Conservation (phyloP, 768 basidiomycete genomes). For the Russula compacta region DNA sequence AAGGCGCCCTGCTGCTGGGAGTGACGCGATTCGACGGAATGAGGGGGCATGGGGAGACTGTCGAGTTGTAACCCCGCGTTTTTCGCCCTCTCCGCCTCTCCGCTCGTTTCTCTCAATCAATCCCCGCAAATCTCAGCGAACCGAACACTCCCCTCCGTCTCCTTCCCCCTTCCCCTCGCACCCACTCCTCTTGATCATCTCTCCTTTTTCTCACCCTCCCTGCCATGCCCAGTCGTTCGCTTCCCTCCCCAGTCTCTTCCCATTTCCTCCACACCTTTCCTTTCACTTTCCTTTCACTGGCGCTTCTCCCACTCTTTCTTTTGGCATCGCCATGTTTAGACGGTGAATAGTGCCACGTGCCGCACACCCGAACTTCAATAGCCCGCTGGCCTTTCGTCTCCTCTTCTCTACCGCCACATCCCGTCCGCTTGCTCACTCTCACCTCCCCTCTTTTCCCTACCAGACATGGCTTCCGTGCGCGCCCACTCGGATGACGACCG, state of each 20-base stretch:
- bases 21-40: no score
- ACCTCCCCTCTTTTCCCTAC: background rate
- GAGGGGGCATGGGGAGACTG: background rate
- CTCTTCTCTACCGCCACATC: conserved; percentile 19
- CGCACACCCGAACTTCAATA: conserved; percentile 9
- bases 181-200: background rate
- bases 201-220: background rate
- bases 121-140: conserved; percentile 21
- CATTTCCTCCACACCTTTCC: background rate
- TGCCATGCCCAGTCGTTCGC: background rate
- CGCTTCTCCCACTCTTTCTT: conserved; percentile 8
- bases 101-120: conserved; percentile 17
- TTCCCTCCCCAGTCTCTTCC: background rate
- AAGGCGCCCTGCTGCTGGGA: no score
- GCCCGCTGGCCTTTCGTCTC: conserved; percentile 16
- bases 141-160: conserved; percentile 13
- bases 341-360: conserved; percentile 17
- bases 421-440: conserved; percentile 4
- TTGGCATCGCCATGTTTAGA: background rate
- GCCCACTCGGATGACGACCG: conserved; percentile 31
- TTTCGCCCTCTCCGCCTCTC: conserved; percentile 20
- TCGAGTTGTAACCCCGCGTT: conserved; percentile 21
- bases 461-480: conserved; percentile 19
- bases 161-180: background rate
- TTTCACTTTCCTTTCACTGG: conserved; percentile 1